Evolutionary conservation across 257 asterid genomes (phyloP).

Genomic region (Nicotiana otophora): DNA sequence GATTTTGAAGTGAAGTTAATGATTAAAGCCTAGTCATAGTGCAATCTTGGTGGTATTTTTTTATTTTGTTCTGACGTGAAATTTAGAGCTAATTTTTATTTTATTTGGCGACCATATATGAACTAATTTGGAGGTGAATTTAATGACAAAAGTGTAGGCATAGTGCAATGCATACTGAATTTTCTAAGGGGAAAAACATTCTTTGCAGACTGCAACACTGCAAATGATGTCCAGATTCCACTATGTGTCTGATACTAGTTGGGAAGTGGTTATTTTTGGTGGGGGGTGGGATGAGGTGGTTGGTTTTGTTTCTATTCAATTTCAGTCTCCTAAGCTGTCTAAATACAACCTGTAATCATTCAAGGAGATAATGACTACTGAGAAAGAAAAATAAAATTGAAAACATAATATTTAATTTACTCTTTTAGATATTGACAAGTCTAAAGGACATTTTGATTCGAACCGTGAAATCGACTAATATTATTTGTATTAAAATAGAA

Average conservation of each 20-base stretch:
- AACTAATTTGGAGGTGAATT: neutral
- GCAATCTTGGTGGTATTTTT: neutral
- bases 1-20: constrained; percentile 6
- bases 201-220: constrained; percentile 19
- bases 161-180: neutral
- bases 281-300: neutral
- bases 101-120: neutral
- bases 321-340: constrained; percentile 14
- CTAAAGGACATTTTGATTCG: neutral
- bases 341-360: constrained; percentile 10
- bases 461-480: rapidly evolving
- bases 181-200: constrained; percentile 20
- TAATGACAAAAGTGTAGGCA: neutral
- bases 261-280: neutral
- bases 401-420: neutral
- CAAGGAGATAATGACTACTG: neutral
- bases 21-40: neutral
- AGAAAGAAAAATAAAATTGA: neutral
- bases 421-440: neutral
- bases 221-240: constrained; percentile 16
- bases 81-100: neutral
- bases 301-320: constrained; percentile 13
- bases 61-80: neutral
- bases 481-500: rapidly evolving
- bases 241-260: constrained; percentile 15